Percentiles rank a stretch among this genome's conserved stretches.
Conservation (phyloP, 257 asterid species). For the Nicotiana otophora region DNA sequence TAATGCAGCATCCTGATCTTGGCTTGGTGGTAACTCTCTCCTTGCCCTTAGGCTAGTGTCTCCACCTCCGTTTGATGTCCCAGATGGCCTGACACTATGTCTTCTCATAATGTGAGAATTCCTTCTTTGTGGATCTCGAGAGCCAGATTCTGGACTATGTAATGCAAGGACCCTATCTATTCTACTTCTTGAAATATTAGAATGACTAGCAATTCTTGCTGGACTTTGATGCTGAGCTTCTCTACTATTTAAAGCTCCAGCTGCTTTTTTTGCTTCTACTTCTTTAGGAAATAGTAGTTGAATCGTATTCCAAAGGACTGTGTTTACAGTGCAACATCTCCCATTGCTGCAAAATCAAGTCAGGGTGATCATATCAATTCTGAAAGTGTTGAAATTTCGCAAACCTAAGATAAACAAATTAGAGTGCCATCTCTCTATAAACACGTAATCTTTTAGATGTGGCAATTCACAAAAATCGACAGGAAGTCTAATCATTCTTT, state of each 20-base stretch:
- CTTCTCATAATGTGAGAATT: slow-evolving; percentile 19
- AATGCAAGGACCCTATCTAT: slow-evolving; percentile 19
- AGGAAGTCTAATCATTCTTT: too few species aligned
- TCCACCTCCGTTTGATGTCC: slow-evolving; percentile 18
- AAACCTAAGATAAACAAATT: too few species aligned
- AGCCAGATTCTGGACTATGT: slow-evolving; percentile 34
- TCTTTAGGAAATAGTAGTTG: slow-evolving; percentile 23
- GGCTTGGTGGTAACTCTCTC: slow-evolving; percentile 38
- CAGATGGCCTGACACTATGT: slow-evolving; percentile 21
- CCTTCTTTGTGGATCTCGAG: slow-evolving; percentile 23
- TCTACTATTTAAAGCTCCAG: slow-evolving; percentile 8
- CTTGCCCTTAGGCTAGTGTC: slow-evolving; percentile 7
- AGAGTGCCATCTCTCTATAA: too few species aligned
- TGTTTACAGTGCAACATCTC: slow-evolving; percentile 54
- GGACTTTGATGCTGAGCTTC: slow-evolving; percentile 21
- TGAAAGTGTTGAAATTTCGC: too few species aligned
- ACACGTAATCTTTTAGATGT: too few species aligned
- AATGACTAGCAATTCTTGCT: background rate
- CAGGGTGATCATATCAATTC: background rate
- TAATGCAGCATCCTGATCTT: slow-evolving; percentile 76
- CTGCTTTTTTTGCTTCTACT: slow-evolving; percentile 59
- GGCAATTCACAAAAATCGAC: too few species aligned
- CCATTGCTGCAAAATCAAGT: slow-evolving; percentile 48
- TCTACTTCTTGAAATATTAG: slow-evolving; percentile 21
- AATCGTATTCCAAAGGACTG: background rate